Conservation (phyloP, 2,329 filamentous ascomycete species). For the Coniochaeta hoffmannii region DNA sequence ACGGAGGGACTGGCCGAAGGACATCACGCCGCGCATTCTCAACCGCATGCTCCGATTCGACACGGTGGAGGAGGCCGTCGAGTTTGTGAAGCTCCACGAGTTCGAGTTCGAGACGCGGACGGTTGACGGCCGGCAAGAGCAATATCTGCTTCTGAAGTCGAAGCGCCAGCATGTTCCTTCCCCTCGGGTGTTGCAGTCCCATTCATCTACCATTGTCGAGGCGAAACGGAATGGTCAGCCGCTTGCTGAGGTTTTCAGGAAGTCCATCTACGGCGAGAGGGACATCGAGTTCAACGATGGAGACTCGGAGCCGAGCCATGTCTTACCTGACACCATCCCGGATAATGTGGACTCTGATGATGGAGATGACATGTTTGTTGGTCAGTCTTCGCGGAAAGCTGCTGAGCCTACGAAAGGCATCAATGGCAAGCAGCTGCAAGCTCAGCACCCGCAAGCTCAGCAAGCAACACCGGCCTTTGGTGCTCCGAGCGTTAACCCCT, state of each 20-base stretch:
- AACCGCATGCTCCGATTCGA: slow-evolving; percentile 60
- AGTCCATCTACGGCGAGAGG: slow-evolving; percentile 40
- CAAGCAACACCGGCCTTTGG: neutral
- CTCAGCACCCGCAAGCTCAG: neutral
- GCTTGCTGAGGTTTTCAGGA: slow-evolving; percentile 48
- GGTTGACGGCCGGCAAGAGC: slow-evolving; percentile 16
- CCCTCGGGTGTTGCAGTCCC: slow-evolving; percentile 45
- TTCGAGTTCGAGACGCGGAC: slow-evolving; percentile 40
- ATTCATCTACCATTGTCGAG: slow-evolving; percentile 51
- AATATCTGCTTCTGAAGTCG: slow-evolving; percentile 37
- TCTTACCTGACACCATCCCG: neutral
- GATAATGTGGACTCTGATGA: neutral
- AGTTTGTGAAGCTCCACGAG: slow-evolving; percentile 53
- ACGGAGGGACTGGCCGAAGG: slow-evolving; percentile 49
- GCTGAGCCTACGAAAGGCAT: neutral
- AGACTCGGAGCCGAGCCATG: neutral
- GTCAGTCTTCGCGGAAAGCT: neutral
- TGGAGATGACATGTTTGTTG: neutral
- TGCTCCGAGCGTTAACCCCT: neutral
- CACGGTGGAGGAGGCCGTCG: slow-evolving; percentile 56
- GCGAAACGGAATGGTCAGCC: slow-evolving; percentile 46
- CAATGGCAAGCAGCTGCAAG: neutral
- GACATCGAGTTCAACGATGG: slow-evolving; percentile 1
- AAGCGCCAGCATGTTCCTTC: slow-evolving; percentile 36
- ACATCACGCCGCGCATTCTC: slow-evolving; percentile 49